Conservation (phyloP, 352 stramenopile species). For the Globisporangium lucens region DNA sequence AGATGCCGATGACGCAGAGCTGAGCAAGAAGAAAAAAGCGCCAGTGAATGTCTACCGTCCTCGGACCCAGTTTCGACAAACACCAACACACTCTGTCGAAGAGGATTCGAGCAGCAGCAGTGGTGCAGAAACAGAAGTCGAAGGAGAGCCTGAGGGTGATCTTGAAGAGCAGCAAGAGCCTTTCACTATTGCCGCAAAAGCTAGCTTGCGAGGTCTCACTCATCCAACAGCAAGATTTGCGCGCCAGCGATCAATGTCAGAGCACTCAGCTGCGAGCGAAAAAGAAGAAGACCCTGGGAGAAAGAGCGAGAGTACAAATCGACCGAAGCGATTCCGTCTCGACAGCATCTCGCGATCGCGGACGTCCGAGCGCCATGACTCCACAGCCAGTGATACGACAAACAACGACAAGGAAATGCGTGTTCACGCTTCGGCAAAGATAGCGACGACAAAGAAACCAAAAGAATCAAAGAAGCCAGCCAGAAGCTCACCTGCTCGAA, state of each 20-base stretch:
- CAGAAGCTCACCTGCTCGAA: background rate
- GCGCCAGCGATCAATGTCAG: slow-evolving; percentile 10
- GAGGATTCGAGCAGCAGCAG: slow-evolving; percentile 46
- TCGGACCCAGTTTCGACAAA: slow-evolving; percentile 28
- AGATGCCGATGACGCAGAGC: slow-evolving; percentile 15
- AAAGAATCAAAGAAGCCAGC: background rate
- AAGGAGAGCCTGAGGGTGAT: slow-evolving; percentile 40
- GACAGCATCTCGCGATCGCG: background rate
- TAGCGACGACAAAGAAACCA: background rate
- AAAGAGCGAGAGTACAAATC: slow-evolving; percentile 8
- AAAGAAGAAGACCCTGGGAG: background rate
- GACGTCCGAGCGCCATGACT: slow-evolving; percentile 7
- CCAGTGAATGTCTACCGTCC: slow-evolving; percentile 40
- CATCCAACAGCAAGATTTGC: slow-evolving; percentile 7
- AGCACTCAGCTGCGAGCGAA: slow-evolving; percentile 21
- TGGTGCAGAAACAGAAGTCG: slow-evolving; percentile 61
- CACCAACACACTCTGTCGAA: slow-evolving; percentile 25
- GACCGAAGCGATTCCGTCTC: slow-evolving; percentile 23
- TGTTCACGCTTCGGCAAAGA: background rate
- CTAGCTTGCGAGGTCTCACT: background rate
- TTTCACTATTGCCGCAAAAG: background rate
- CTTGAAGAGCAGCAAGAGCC: slow-evolving; percentile 9
- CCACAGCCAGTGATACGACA: slow-evolving; percentile 3
- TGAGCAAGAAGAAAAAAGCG: slow-evolving; percentile 24
- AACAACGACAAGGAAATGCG: background rate